phyloP scores from a whole-genome alignment of 2,329 filamentous ascomycete genomes.

The Lecanoromycetidae sp. region DNA sequence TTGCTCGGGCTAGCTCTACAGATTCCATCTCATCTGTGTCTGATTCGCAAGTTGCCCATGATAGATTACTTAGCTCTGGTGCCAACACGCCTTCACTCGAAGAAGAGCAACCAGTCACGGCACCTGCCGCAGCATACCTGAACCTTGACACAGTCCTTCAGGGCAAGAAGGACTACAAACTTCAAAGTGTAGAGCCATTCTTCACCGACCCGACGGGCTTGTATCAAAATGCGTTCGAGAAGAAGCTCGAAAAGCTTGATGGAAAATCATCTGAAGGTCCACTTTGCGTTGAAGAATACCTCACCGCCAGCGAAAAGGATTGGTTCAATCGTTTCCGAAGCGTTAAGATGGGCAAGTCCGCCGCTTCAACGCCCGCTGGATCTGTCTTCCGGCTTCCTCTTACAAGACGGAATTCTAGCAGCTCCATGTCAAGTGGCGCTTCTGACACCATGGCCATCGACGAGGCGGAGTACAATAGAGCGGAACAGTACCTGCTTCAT shows the following conservation, averaged over 20 bases:
- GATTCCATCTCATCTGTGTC: background rate
- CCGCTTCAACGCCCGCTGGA: slow-evolving; percentile 26
- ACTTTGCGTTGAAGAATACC: slow-evolving; percentile 53
- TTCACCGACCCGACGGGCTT: slow-evolving; percentile 54
- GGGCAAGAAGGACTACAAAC: slow-evolving; percentile 48
- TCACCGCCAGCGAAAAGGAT: slow-evolving; percentile 53
- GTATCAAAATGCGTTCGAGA: slow-evolving; percentile 47
- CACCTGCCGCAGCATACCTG: slow-evolving; percentile 10
- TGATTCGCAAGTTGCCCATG: slow-evolving; percentile 5
- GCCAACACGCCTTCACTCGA: background rate
- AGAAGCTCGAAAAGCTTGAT: slow-evolving; percentile 43
- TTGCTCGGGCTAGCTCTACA: background rate
- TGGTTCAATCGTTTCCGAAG: slow-evolving; percentile 51
- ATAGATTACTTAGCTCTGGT: background rate
- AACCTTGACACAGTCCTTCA: slow-evolving; percentile 47
- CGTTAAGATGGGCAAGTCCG: slow-evolving; percentile 44
- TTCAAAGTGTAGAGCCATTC: slow-evolving; percentile 55
- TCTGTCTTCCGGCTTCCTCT: slow-evolving; percentile 20
- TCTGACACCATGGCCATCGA: background rate
- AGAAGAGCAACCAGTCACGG: background rate
- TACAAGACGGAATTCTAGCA: background rate
- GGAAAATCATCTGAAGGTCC: slow-evolving; percentile 46
- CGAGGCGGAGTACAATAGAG: slow-evolving; percentile 11
- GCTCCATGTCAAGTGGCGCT: background rate
- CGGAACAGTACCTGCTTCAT: slow-evolving; percentile 41